Base-by-base conservation (phyloP, 805 yeast species). In the Lipomyces starkeyi region DNA sequence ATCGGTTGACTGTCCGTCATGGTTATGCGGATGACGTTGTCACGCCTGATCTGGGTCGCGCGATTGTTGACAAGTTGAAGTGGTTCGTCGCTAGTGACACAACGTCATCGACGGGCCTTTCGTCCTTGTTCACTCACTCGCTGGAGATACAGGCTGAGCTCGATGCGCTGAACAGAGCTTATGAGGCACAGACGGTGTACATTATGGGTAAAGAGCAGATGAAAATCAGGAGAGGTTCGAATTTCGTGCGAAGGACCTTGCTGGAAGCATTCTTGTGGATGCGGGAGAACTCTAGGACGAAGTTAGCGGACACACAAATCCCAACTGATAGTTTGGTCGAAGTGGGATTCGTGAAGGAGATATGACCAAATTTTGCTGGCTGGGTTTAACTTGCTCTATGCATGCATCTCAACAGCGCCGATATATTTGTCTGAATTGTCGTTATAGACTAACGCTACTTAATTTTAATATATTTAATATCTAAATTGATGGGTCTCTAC, bases 1-100 rank as follows among this genome's bases (percentile, higher is more conserved):
- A 35, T 60, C 62, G 70, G 9, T 52, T 67, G 8, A 65, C 62
- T 3, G 58, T 65, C 25, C 43, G 70, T 2, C 58, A 67, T 22
- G 70, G 70, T n/a, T 67, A 67, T 43, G 49, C 59, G 43, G 70
- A 67, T 53, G 58, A 65, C 27, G 29, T 65, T 52, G 22, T 66
- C 25, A 54, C 63, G 59, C 64, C 55, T 1, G 63, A 67, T 6
- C 52, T 62, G 55, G 49, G 49, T 7, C 49, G 20, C n/a, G 49
- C 11, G 11, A 35, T 35, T 5, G 40, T 35, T 2, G 40, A 35
- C 1, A 35, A 9, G 14, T 9, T 35, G 40, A 35, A 35, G 40
- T 11, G 14, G 40, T 35, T 11, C 14, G 17, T 35, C 14, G 11
- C 40, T 8, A 11, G 14, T 35, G 14, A 9, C 17, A 13, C 14